Percentiles rank a stretch among this genome's conserved stretches.
phyloP scores from a whole-genome alignment of 768 basidiomycete species.

The Boletus subcaerulescens region DNA sequence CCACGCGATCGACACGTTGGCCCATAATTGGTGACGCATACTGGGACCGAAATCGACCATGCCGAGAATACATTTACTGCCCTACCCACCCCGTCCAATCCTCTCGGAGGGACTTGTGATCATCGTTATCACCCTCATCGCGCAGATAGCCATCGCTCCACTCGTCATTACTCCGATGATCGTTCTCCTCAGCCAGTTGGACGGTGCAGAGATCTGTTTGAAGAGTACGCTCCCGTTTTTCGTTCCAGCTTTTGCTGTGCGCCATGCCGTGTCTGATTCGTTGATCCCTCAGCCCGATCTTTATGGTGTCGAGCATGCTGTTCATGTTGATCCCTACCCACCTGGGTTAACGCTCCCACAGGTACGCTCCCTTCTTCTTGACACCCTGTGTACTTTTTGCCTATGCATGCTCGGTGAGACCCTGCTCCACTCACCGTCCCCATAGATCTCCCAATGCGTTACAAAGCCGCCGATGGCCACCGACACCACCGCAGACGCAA shows the following conservation, averaged over 20 bases:
- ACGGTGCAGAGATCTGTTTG: slow-evolving; percentile 46
- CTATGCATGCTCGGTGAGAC: too few relatives aligned
- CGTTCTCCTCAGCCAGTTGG: slow-evolving; percentile 54
- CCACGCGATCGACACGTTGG: too few relatives aligned
- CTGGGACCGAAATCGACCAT: too few relatives aligned
- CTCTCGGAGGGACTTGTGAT: slow-evolving; percentile 76
- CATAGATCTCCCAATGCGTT: slow-evolving; percentile 19
- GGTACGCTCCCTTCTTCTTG: slow-evolving; percentile 24
- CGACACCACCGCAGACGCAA: background rate
- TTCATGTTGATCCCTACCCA: slow-evolving; percentile 74
- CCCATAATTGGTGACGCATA: too few relatives aligned
- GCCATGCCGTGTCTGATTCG: background rate
- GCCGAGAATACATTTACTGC: too few relatives aligned
- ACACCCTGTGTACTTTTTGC: too few relatives aligned
- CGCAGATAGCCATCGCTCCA: slow-evolving; percentile 87
- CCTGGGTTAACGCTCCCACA: slow-evolving; percentile 73
- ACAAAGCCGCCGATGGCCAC: background rate
- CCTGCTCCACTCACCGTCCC: background rate
- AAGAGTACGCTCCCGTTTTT: slow-evolving; percentile 55
- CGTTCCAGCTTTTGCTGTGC: background rate
- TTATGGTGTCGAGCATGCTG: slow-evolving; percentile 74
- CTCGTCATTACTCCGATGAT: slow-evolving; percentile 74
- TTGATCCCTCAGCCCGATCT: slow-evolving; percentile 63
- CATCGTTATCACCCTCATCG: slow-evolving; percentile 75
- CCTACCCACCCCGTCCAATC: too few relatives aligned